Percentiles rank a stretch among this genome's conserved stretches.
Evolutionary conservation across 1,284 basidiomycete genomes (phyloP).

Genomic region (Moniliella sp.): DNA sequence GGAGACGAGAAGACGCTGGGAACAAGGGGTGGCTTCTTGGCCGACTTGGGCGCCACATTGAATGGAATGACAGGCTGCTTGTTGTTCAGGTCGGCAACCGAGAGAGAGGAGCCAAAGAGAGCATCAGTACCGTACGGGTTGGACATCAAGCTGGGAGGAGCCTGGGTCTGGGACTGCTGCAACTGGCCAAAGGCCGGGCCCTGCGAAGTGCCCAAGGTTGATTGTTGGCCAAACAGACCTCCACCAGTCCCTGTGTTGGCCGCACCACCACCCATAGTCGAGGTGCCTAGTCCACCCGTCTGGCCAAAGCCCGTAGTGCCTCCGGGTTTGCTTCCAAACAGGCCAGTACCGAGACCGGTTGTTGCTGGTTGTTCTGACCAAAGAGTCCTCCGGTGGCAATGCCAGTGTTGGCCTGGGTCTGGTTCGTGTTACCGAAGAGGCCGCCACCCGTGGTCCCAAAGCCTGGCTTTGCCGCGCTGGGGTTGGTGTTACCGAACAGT

Average conservation of each 20-base stretch:
- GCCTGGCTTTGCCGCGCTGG: too few relatives aligned
- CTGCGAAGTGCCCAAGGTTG: not conserved
- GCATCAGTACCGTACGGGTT: conserved; percentile 62
- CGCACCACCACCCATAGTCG: conserved; percentile 1
- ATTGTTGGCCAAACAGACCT: not conserved
- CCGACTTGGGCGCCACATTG: conserved; percentile 27
- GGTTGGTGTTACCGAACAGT: too few relatives aligned
- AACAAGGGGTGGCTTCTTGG: conserved; percentile 36
- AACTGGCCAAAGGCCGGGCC: too few relatives aligned
- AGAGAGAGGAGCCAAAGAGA: conserved; percentile 35
- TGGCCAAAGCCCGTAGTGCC: conserved; percentile 10
- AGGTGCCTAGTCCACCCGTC: conserved; percentile 9
- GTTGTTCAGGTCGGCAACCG: conserved; percentile 3
- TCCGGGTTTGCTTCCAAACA: conserved; percentile 26
- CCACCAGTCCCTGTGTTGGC: too few relatives aligned
- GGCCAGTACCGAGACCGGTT: too few relatives aligned
- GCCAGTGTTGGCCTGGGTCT: too few relatives aligned
- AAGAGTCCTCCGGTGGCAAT: conserved; percentile 13
- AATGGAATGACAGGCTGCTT: conserved; percentile 20
- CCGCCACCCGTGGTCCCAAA: conserved; percentile 34
- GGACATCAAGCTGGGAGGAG: conserved; percentile 47
- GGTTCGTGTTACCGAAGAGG: conserved; percentile 30
- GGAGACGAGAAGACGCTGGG: conserved; percentile 37
- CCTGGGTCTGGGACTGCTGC: conserved; percentile 8
- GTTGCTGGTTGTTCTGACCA: conserved; percentile 21